A percentile compares a stretch with the other conserved stretches of the same genome.
These are phyloP conservation scores for Exophiala sp. DNA, from an alignment of 2,329 filamentous ascomycete genomes.

Conservation along the genomic window DNA sequence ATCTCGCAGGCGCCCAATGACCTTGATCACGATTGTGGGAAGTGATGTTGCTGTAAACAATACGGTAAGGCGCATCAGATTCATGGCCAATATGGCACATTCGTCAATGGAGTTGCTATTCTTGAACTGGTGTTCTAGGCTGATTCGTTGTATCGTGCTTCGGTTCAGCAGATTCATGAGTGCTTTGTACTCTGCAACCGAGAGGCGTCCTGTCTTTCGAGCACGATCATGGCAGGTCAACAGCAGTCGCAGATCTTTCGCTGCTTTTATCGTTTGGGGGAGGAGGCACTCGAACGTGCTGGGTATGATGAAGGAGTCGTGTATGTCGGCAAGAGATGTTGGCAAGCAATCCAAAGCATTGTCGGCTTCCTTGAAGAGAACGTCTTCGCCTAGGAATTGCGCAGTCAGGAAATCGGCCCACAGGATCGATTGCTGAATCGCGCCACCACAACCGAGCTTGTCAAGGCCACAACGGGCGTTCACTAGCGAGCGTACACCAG, in stretches of 20 bases:
- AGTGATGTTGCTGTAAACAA: slow-evolving; percentile 8
- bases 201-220: background rate
- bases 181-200: slow-evolving; percentile 10
- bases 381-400: slow-evolving; percentile 10
- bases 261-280: slow-evolving; percentile 6
- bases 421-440: slow-evolving; percentile 7
- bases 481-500: slow-evolving; percentile 7
- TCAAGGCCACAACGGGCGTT: slow-evolving; percentile 5
- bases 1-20: slow-evolving; percentile 6
- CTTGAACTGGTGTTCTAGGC: background rate
- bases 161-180: slow-evolving; percentile 7
- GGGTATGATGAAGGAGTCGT: background rate
- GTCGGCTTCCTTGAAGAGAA: slow-evolving; percentile 3
- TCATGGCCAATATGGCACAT: slow-evolving; percentile 8
- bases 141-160: slow-evolving; percentile 6
- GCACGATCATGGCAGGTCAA: slow-evolving; percentile 8
- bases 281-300: background rate
- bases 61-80: slow-evolving; percentile 6
- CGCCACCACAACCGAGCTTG: background rate
- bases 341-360: background rate
- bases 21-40: slow-evolving; percentile 4
- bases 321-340: background rate
- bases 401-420: slow-evolving; percentile 14
- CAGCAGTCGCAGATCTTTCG: slow-evolving; percentile 3
- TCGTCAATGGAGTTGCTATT: slow-evolving; percentile 2